A percentile compares a stretch with the other conserved stretches of the same genome.
phyloP scores from a whole-genome alignment of 805 yeast species.

The Yarrowia bubula region DNA sequence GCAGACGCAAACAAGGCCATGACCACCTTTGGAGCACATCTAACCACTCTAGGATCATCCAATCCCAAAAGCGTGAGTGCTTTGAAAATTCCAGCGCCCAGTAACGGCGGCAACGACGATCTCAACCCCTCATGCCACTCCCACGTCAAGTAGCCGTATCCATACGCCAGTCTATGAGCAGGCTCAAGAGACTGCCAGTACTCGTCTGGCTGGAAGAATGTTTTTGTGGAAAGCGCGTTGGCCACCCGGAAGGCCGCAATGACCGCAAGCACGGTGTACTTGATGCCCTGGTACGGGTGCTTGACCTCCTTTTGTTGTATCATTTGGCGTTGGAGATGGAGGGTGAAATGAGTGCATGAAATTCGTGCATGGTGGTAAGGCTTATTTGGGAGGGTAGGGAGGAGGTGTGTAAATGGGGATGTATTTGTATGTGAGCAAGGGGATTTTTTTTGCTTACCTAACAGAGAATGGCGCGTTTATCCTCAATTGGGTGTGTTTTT shows the following conservation, averaged over 20 bases:
- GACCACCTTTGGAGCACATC: constrained; percentile 56
- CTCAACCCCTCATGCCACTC: constrained; percentile 82
- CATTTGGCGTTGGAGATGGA: background rate
- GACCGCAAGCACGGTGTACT: constrained; percentile 22
- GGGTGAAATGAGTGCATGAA: too few species aligned
- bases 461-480: too few species aligned
- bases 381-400: too few species aligned
- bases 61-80: constrained; percentile 34
- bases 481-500: too few species aligned
- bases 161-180: constrained; percentile 71
- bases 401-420: too few species aligned
- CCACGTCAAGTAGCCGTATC: constrained; percentile 88
- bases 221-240: constrained; percentile 61
- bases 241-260: constrained; percentile 42
- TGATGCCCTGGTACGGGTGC: constrained; percentile 26
- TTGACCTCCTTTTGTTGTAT: constrained; percentile 16
- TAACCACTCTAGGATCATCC: constrained; percentile 21
- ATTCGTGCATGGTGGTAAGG: too few species aligned
- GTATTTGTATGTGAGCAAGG: too few species aligned
- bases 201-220: constrained; percentile 96
- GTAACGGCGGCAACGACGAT: constrained; percentile 73
- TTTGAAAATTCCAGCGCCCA: constrained; percentile 54
- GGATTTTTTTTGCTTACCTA: too few species aligned
- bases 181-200: constrained; percentile 92
- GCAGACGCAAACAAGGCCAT: constrained; percentile 69